A percentile compares a stretch with the other conserved stretches of the same genome.
Evolutionary conservation across 108 stramenopile species (phyloP).

Genomic region (Bacterosira constricta): DNA sequence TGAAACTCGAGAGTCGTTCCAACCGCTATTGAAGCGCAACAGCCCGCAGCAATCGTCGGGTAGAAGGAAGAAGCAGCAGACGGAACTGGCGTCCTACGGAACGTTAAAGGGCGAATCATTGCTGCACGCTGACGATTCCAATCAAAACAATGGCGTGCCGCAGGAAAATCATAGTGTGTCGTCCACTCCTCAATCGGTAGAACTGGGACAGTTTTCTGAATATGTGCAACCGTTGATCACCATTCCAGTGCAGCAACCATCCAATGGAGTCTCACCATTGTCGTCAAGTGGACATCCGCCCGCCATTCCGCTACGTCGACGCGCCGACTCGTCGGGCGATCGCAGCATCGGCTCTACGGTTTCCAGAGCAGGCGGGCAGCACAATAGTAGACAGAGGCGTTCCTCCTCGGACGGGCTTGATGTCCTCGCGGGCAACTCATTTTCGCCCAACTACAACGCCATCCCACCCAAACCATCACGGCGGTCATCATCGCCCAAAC

Average conservation of each 20-base stretch:
- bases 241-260: too few relatives aligned
- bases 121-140: neutral
- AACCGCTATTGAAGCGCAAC: neutral
- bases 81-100: neutral
- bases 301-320: too few relatives aligned
- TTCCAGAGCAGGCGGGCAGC: too few relatives aligned
- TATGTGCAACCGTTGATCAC: neutral
- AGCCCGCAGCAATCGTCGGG: neutral
- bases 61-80: neutral
- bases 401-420: neutral
- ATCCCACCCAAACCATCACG: neutral
- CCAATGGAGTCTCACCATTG: too few relatives aligned
- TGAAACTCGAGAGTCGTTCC: neutral
- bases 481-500: neutral
- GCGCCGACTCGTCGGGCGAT: too few relatives aligned
- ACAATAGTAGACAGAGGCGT: too few relatives aligned
- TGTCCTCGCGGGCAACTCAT: neutral
- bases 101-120: neutral
- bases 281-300: too few relatives aligned
- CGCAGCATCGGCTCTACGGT: too few relatives aligned
- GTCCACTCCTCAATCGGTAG: neutral
- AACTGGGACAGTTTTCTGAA: neutral
- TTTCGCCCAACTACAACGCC: neutral
- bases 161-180: neutral
- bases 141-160: neutral